phyloP scores from a whole-genome alignment of 106 monocot species.

The Apostasia ramifera region DNA sequence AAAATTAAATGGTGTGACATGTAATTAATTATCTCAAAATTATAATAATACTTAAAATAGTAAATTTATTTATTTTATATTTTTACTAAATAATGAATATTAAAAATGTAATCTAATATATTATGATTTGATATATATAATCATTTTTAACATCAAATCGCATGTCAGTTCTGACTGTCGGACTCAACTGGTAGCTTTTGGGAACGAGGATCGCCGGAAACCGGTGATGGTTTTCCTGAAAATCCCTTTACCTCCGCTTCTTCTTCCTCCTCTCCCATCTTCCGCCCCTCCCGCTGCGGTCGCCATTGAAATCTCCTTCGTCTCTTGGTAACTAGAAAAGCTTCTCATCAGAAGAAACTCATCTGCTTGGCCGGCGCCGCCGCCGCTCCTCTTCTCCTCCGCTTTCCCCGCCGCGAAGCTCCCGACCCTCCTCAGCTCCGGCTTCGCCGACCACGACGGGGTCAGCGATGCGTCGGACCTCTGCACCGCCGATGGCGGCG shows the following conservation, averaged over 20 bases:
- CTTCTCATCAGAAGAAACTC: slow-evolving; percentile 3
- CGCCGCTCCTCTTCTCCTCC: not conserved
- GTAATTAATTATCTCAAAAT: too few species aligned
- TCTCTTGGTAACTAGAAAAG: slow-evolving; percentile 8
- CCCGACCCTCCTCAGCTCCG: not conserved
- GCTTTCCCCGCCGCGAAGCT: not conserved
- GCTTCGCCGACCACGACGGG: not conserved
- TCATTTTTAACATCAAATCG: too few species aligned
- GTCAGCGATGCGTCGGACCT: not conserved
- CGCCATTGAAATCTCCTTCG: not conserved
- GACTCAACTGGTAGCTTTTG: slow-evolving; percentile 1
- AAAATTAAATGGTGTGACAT: too few species aligned
- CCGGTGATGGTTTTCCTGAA: not conserved
- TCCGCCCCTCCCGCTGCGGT: not conserved
- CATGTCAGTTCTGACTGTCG: too few species aligned
- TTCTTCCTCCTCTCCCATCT: not conserved
- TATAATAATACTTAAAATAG: too few species aligned
- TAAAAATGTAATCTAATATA: too few species aligned
- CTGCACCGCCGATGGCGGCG: not conserved
- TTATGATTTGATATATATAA: too few species aligned
- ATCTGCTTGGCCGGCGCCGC: not conserved
- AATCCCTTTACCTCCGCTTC: not conserved
- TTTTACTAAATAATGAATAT: too few species aligned
- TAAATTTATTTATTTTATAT: too few species aligned
- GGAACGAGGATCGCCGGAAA: not conserved